A percentile compares a stretch with the other conserved stretches of the same genome.
Evolutionary conservation across 2,329 filamentous ascomycete species (phyloP).

Genomic region (Aspergillus amoenus): DNA sequence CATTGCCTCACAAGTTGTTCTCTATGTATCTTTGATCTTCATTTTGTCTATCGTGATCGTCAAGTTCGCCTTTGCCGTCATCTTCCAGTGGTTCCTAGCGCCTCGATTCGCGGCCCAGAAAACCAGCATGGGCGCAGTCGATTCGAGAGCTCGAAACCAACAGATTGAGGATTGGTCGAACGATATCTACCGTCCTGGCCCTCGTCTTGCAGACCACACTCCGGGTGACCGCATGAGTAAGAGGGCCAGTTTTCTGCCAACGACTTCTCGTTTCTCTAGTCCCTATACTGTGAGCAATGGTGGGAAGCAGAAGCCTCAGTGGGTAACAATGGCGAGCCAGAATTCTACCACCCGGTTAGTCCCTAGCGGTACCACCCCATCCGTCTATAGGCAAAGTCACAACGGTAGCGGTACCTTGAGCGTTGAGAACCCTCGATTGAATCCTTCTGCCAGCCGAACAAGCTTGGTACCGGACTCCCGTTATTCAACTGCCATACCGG

Average conservation of each 20-base stretch:
- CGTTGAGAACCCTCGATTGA: constrained; percentile 43
- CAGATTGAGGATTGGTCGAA: constrained; percentile 98
- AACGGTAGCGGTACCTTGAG: constrained; percentile 59
- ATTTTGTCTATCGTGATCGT: constrained; percentile 84
- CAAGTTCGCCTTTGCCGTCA: constrained; percentile 82
- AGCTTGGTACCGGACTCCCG: constrained; percentile 64
- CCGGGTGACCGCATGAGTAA: constrained; percentile 74
- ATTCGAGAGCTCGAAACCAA: constrained; percentile 79
- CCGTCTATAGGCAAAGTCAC: constrained; percentile 64
- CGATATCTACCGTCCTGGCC: constrained; percentile 91
- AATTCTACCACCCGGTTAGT: constrained; percentile 71
- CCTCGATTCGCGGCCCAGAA: constrained; percentile 80
- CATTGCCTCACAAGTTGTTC: constrained; percentile 94
- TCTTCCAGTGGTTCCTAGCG: constrained; percentile 96
- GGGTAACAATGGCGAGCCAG: constrained; percentile 95
- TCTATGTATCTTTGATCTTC: constrained; percentile 88
- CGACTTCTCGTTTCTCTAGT: constrained; percentile 90
- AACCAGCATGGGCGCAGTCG: constrained; percentile 73
- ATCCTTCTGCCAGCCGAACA: constrained; percentile 42
- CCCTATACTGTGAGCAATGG: constrained; percentile 74
- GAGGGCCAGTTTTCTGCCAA: constrained; percentile 84
- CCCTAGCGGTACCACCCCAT: constrained; percentile 48
- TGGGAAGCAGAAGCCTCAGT: constrained; percentile 55
- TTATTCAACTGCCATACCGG: constrained; percentile 55
- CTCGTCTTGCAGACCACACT: constrained; percentile 73